Percentiles rank a stretch among this genome's conserved stretches.
These are phyloP conservation scores for Fusarium paranaense DNA, from an alignment of 2,329 filamentous ascomycete species.

Conservation along the genomic window DNA sequence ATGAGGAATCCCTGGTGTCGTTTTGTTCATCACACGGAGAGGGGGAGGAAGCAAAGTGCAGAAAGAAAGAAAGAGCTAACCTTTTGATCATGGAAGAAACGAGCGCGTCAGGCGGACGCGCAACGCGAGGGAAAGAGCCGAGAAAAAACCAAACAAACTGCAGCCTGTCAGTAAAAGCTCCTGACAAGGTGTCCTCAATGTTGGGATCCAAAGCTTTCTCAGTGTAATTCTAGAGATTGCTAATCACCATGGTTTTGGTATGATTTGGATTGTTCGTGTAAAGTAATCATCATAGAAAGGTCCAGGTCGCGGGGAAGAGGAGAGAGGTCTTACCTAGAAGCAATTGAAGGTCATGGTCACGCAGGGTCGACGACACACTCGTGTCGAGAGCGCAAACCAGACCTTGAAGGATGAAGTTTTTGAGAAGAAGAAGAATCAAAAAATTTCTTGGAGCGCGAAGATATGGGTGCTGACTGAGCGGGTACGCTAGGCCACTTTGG, in stretches of 20 bases:
- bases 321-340: slow-evolving; percentile 39
- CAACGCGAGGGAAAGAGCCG: neutral
- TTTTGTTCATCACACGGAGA: slow-evolving; percentile 69
- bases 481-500: slow-evolving; percentile 37
- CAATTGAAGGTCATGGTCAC: slow-evolving; percentile 21
- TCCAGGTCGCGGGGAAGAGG: slow-evolving; percentile 1
- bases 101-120: slow-evolving; percentile 10
- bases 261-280: slow-evolving; percentile 73
- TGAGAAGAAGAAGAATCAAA: slow-evolving; percentile 24
- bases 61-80: slow-evolving; percentile 51
- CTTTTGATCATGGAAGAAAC: slow-evolving; percentile 53
- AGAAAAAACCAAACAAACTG: slow-evolving; percentile 17
- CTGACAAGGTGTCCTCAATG: slow-evolving; percentile 12
- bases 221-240: slow-evolving; percentile 65
- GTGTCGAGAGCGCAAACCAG: slow-evolving; percentile 36
- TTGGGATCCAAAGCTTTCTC: slow-evolving; percentile 56
- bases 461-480: slow-evolving; percentile 39
- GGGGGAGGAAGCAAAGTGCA: slow-evolving; percentile 18
- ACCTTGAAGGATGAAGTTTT: slow-evolving; percentile 38
- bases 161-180: slow-evolving; percentile 30
- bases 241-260: slow-evolving; percentile 68
- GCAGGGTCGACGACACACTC: slow-evolving; percentile 33
- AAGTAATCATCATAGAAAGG: slow-evolving; percentile 50
- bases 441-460: slow-evolving; percentile 45
- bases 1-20: slow-evolving; percentile 76